phyloP scores from a whole-genome alignment of 2,329 filamentous ascomycete genomes.

The Fusarium sp. region DNA sequence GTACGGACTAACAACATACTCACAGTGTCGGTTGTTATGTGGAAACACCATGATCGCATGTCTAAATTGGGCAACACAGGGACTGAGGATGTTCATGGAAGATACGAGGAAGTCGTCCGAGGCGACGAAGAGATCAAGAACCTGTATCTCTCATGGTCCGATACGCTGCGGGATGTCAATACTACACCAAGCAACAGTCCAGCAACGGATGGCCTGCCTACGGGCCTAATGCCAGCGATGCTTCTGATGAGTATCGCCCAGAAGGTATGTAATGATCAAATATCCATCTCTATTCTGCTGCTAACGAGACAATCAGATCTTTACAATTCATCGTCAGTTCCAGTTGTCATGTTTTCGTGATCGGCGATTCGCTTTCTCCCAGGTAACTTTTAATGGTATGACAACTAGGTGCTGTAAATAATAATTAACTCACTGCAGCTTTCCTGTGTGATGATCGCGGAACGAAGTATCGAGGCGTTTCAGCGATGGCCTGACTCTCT shows the following conservation, averaged over 20 bases:
- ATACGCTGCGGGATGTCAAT: not conserved
- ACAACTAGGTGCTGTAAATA: too few relatives aligned
- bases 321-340: not conserved
- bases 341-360: conserved; percentile 6
- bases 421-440: not conserved
- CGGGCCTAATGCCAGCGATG: conserved; percentile 4
- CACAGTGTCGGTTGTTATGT: not conserved
- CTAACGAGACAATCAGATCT: not conserved
- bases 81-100: not conserved
- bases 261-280: not conserved
- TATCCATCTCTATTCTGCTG: too few relatives aligned
- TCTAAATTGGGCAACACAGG: too few relatives aligned
- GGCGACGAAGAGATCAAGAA: not conserved
- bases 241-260: conserved; percentile 8
- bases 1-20: accelerated
- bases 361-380: not conserved
- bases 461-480: conserved; percentile 1
- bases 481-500: not conserved
- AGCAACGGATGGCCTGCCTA: not conserved
- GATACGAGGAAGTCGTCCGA: not conserved
- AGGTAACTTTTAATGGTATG: not conserved
- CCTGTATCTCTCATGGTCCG: not conserved
- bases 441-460: not conserved
- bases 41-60: not conserved
- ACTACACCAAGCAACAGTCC: not conserved